A percentile compares a stretch with the other conserved stretches of the same genome.
phyloP scores from a whole-genome alignment of 306 rosid species.

The Dalbergia cultrata region DNA sequence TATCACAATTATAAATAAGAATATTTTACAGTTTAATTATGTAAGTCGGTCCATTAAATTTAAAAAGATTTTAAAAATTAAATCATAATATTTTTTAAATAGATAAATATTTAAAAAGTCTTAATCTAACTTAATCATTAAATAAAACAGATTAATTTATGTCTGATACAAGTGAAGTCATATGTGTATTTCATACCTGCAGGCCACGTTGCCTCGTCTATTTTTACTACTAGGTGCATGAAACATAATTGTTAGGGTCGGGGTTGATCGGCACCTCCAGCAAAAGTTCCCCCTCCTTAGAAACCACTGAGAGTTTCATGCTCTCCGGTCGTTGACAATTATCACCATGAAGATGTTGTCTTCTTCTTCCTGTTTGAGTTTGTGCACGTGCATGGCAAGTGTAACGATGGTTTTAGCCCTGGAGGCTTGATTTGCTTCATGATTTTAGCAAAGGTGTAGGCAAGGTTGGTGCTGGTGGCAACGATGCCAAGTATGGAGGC shows the following conservation, averaged over 20 bases:
- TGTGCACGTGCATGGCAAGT: conserved; percentile 55
- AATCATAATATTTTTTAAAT: too few relatives aligned
- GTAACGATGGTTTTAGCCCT: conserved; percentile 66
- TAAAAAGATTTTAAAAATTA: too few relatives aligned
- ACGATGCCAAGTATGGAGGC: conserved; percentile 70
- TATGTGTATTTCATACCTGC: too few relatives aligned
- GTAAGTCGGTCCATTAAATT: too few relatives aligned
- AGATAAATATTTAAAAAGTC: too few relatives aligned
- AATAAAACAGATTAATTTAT: too few relatives aligned
- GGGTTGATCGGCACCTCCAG: conserved; percentile 45
- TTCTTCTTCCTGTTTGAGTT: conserved; percentile 38
- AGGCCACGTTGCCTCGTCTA: too few relatives aligned
- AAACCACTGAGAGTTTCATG: conserved; percentile 57
- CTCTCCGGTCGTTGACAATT: conserved; percentile 63
- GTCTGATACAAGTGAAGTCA: too few relatives aligned
- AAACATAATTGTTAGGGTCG: not conserved
- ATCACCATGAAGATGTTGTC: conserved; percentile 23
- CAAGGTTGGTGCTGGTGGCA: conserved; percentile 71
- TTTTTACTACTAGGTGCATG: too few relatives aligned
- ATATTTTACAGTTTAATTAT: too few relatives aligned
- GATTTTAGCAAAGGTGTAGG: conserved; percentile 66
- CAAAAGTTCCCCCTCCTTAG: conserved; percentile 41
- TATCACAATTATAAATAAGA: too few relatives aligned
- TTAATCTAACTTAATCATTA: too few relatives aligned
- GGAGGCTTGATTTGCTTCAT: conserved; percentile 58